Evolutionary conservation across 768 basidiomycete species (phyloP).

Genomic region (Gymnopilus junonius): DNA sequence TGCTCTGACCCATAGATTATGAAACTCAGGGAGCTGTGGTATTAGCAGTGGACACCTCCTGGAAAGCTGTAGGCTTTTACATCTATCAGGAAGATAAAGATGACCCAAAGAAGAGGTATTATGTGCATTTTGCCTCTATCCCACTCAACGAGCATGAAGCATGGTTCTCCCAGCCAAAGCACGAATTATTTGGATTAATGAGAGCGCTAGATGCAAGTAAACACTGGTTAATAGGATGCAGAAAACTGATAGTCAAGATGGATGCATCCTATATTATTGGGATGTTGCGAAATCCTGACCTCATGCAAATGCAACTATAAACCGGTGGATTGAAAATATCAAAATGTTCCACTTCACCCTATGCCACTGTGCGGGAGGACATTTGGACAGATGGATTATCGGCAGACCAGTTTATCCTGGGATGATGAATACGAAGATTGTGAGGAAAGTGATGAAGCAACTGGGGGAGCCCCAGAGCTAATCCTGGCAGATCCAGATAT

Average conservation of each 20-base stretch:
- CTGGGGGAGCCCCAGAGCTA: constrained; percentile 32
- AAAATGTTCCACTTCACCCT: constrained; percentile 37
- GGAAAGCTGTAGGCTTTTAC: no score
- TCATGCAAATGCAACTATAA: constrained; percentile 38
- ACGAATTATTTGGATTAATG: constrained; percentile 43
- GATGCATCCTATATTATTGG: constrained; percentile 38
- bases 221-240: constrained; percentile 23
- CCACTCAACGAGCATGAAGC: constrained; percentile 37
- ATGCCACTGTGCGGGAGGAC: constrained; percentile 30
- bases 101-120: constrained; percentile 27
- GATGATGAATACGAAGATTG: constrained; percentile 5
- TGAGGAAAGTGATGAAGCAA: background rate
- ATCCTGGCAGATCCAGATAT: constrained; percentile 5
- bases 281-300: constrained; percentile 38
- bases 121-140: constrained; percentile 41
- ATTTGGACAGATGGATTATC: constrained; percentile 39
- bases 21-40: no score
- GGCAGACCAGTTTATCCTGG: constrained; percentile 10
- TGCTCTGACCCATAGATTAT: no score
- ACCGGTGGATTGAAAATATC: constrained; percentile 40
- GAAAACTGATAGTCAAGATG: constrained; percentile 35
- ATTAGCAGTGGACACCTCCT: no score
- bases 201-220: constrained; percentile 22
- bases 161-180: constrained; percentile 42
- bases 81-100: no score